Base-by-base conservation (phyloP, 495 filamentous ascomycete genomes). In the Trichoderma erinaceum region DNA sequence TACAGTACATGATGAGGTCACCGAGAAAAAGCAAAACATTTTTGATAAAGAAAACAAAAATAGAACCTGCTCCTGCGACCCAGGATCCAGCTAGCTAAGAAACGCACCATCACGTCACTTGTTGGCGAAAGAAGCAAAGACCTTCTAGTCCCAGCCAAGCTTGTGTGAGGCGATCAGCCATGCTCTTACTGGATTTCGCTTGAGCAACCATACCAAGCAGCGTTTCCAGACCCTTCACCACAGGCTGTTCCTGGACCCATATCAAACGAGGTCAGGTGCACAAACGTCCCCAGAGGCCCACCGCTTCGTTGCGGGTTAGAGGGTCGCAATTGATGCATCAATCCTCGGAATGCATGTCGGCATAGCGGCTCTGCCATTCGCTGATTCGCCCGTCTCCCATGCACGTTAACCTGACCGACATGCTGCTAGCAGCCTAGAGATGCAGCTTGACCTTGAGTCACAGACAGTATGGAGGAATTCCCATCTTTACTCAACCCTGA, bases 181-280 rank as follows among this genome's bases (percentile, higher is more conserved):
- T 61, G 16, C 56, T 15, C 4, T 6, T 48, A 48, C 15, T 48
- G 15, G 13, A 48, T 25, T 18, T 61, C 56, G 56, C 56, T 61
- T 61, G 56, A 61, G 18, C 52, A 8, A 27, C 52, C 10, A 16
- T 4, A 2, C 2, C 27, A 15, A 61, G 25, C 25, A 32, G 56
- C 56, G 3, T 21, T 48, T 48, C 56, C 27, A 18, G 56, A 13
- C 56, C 56, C 56, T 18, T 21, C n/a, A 18, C 15, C 15, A 48
- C 11, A 61, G 56, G 56, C n/a, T 61, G 56, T 61, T 61, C 56
- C 56, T 61, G 56, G 56, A 61, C 56, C 56, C 56, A 61, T 61
- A 61, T 61, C 56, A 61, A 61, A 61, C 56, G 56, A 61, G 56
- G 56, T 61, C 56, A 61, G 56, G 56, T 61, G 56, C 56, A 32